phyloP scores from a whole-genome alignment of 2,329 filamentous ascomycete genomes.

The Curvularia eragrostidis region DNA sequence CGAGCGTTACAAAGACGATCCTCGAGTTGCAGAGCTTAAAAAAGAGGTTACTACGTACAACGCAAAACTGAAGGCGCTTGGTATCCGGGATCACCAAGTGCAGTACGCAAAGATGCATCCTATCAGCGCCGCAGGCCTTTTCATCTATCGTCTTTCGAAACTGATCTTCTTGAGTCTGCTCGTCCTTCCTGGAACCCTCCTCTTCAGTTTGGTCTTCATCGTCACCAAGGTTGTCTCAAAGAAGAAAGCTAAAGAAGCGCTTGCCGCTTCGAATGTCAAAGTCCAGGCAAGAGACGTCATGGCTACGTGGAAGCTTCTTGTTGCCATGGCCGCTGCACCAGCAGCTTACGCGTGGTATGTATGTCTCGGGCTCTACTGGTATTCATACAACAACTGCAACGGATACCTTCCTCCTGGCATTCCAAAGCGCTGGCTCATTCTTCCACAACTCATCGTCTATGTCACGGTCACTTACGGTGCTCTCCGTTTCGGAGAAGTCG shows the following conservation, averaged over 20 bases:
- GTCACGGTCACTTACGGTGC: slow-evolving; percentile 90
- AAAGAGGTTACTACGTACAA: slow-evolving; percentile 85
- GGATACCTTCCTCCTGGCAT: slow-evolving; percentile 82
- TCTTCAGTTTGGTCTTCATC: slow-evolving; percentile 69
- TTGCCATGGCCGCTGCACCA: slow-evolving; percentile 49
- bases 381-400: slow-evolving; percentile 71
- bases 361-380: slow-evolving; percentile 42
- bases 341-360: slow-evolving; percentile 45
- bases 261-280: slow-evolving; percentile 52
- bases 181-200: slow-evolving; percentile 82
- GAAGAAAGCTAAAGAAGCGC: slow-evolving; percentile 48
- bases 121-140: slow-evolving; percentile 73
- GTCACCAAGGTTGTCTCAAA: slow-evolving; percentile 48
- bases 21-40: slow-evolving; percentile 77
- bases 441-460: slow-evolving; percentile 80
- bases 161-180: slow-evolving; percentile 77
- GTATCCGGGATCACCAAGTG: slow-evolving; percentile 92
- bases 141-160: slow-evolving; percentile 82
- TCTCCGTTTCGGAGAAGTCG: slow-evolving; percentile 94
- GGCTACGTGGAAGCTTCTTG: slow-evolving; percentile 53
- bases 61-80: slow-evolving; percentile 80
- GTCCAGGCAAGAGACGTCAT: slow-evolving; percentile 50
- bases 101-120: slow-evolving; percentile 87
- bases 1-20: slow-evolving; percentile 88
- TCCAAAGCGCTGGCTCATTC: slow-evolving; percentile 67